Conservation (phyloP, 1,284 basidiomycete genomes). For the Trichosporon sp. region DNA sequence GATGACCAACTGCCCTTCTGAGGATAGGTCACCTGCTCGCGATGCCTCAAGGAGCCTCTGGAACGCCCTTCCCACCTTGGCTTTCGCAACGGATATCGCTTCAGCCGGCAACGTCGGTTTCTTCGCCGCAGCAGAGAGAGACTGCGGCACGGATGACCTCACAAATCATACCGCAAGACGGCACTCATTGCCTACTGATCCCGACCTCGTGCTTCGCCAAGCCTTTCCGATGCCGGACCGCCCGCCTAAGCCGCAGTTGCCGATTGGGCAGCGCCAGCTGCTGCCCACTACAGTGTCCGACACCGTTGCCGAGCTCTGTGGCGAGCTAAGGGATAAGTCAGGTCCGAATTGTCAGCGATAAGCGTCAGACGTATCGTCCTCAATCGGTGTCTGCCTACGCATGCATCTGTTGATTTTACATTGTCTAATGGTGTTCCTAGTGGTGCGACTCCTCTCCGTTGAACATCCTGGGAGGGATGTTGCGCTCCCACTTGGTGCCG, state of each 20-base stretch:
- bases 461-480: slow-evolving; percentile 11
- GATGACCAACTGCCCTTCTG: too few species aligned
- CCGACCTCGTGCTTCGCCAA: not conserved
- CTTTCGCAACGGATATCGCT: not conserved
- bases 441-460: slow-evolving; percentile 2
- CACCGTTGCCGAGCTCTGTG: not conserved
- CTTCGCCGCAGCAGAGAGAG: not conserved
- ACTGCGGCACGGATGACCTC: not conserved
- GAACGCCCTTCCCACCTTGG: too few species aligned
- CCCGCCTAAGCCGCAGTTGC: too few species aligned
- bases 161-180: not conserved
- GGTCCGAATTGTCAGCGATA: not conserved
- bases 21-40: too few species aligned
- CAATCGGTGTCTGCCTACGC: slow-evolving; percentile 7
- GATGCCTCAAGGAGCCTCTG: too few species aligned
- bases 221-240: too few species aligned
- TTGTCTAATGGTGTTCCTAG: slow-evolving; percentile 10
- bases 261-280: too few species aligned
- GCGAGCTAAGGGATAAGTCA: not conserved
- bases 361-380: not conserved
- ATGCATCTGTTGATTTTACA: slow-evolving; percentile 15
- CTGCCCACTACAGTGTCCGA: not conserved
- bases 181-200: not conserved
- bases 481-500: slow-evolving; percentile 69
- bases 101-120: not conserved